A percentile compares a stretch with the other conserved stretches of the same genome.
Conservation (phyloP, 176 grass and related monocot genomes). For the Microstegium vimineum region DNA sequence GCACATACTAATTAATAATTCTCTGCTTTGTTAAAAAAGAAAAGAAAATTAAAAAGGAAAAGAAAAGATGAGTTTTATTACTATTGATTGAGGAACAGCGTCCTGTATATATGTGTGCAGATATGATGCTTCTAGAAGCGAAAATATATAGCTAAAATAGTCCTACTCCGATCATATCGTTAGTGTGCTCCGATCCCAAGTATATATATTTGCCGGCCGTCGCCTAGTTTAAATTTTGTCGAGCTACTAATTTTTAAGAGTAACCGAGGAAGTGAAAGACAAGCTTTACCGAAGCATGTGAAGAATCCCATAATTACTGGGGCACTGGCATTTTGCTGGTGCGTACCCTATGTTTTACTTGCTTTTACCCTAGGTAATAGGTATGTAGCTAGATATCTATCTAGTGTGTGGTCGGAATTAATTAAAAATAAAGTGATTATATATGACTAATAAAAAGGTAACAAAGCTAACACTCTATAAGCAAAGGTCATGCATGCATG, state of each 20-base stretch:
- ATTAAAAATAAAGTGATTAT: neutral
- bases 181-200: neutral
- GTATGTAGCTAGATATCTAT: neutral
- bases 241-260: conserved; percentile 12
- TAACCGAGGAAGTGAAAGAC: conserved; percentile 27
- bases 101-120: no score
- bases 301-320: conserved; percentile 27
- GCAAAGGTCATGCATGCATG: neutral
- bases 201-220: neutral
- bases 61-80: neutral
- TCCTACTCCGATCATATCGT: neutral
- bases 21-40: neutral
- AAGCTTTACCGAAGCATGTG: conserved; percentile 11
- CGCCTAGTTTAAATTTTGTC: neutral
- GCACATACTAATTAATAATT: neutral
- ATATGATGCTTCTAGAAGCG: conserved; percentile 15
- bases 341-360: neutral
- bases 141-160: neutral
- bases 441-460: neutral
- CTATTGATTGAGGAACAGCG: neutral
- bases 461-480: neutral
- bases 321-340: neutral
- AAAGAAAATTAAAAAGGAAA: neutral
- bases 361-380: conserved; percentile 24
- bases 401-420: neutral